These are phyloP conservation scores for Aurinia saxatilis DNA, from an alignment of 345 rosid species.

Conservation along the genomic window DNA sequence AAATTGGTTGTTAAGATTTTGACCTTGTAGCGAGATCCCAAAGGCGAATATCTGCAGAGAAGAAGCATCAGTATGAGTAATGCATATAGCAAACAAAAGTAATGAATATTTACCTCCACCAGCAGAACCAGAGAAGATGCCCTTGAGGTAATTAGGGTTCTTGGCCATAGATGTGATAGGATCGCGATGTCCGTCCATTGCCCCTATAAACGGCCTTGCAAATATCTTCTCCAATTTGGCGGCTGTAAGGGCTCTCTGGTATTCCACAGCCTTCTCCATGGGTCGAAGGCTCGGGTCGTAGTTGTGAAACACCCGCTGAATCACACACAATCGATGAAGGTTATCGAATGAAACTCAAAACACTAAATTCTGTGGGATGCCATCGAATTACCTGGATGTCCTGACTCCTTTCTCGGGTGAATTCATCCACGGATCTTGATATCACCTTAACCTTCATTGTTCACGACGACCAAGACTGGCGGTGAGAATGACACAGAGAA, in stretches of 20 bases:
- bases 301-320: constrained; percentile 80
- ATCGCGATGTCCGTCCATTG: constrained; percentile 94
- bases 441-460: constrained; percentile 76
- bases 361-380: neutral
- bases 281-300: constrained; percentile 75
- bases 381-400: constrained; percentile 65
- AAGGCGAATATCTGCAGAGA: constrained; percentile 75
- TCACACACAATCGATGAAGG: neutral
- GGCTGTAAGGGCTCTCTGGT: constrained; percentile 83
- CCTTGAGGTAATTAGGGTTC: constrained; percentile 81
- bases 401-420: constrained; percentile 93
- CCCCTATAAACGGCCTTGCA: constrained; percentile 89
- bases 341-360: neutral
- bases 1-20: neutral
- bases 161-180: constrained; percentile 90
- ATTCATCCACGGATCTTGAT: constrained; percentile 80
- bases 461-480: neutral
- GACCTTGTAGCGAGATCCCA: constrained; percentile 94
- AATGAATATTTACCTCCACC: constrained; percentile 64
- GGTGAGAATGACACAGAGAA: neutral
- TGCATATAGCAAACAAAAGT: neutral
- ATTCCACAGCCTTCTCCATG: constrained; percentile 82
- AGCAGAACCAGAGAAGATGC: constrained; percentile 86
- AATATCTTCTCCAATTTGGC: constrained; percentile 93
- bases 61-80: neutral